Evolutionary conservation across 2,329 filamentous ascomycete genomes (phyloP).

Genomic region (Beauveria medogensis): DNA sequence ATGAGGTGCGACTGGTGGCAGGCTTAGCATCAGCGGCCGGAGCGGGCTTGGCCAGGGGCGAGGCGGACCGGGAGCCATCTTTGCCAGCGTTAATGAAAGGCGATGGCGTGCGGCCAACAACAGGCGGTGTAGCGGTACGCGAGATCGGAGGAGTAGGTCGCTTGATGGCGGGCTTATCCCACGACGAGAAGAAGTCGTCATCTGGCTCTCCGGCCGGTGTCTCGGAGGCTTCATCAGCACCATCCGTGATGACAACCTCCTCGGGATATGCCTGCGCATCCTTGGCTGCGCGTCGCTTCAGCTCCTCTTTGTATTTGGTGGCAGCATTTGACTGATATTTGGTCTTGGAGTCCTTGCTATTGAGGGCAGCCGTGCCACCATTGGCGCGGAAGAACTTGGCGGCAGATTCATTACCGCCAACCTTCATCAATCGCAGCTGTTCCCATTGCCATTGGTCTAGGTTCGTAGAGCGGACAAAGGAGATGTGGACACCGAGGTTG

Average conservation of each 20-base stretch:
- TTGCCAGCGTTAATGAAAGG: slow-evolving; percentile 81
- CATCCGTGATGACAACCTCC: slow-evolving; percentile 79
- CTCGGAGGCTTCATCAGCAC: slow-evolving; percentile 56
- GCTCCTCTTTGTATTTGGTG: slow-evolving; percentile 94
- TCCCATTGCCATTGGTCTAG: slow-evolving; percentile 99
- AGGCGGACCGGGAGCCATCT: slow-evolving; percentile 67
- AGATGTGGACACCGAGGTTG: slow-evolving; percentile 97
- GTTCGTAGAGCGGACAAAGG: slow-evolving; percentile 96
- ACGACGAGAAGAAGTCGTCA: slow-evolving; percentile 98
- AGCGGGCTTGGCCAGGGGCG: slow-evolving; percentile 63
- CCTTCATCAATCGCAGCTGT: slow-evolving; percentile 94
- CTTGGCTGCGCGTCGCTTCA: slow-evolving; percentile 73
- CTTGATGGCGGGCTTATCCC: slow-evolving; percentile 97
- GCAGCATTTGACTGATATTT: slow-evolving; percentile 95
- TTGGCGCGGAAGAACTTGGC: slow-evolving; percentile 98
- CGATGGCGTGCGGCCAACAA: slow-evolving; percentile 74
- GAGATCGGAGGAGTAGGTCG: slow-evolving; percentile 89
- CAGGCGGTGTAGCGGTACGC: slow-evolving; percentile 76
- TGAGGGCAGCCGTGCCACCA: slow-evolving; percentile 84
- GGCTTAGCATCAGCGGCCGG: slow-evolving; percentile 40
- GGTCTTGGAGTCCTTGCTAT: slow-evolving; percentile 92
- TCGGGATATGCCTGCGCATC: slow-evolving; percentile 84
- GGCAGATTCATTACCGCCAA: slow-evolving; percentile 94
- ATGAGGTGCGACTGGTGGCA: slow-evolving; percentile 64
- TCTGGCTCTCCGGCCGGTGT: slow-evolving; percentile 80